Base-by-base conservation (phyloP, 305 asterid genomes). In the Solanum chacoense region DNA sequence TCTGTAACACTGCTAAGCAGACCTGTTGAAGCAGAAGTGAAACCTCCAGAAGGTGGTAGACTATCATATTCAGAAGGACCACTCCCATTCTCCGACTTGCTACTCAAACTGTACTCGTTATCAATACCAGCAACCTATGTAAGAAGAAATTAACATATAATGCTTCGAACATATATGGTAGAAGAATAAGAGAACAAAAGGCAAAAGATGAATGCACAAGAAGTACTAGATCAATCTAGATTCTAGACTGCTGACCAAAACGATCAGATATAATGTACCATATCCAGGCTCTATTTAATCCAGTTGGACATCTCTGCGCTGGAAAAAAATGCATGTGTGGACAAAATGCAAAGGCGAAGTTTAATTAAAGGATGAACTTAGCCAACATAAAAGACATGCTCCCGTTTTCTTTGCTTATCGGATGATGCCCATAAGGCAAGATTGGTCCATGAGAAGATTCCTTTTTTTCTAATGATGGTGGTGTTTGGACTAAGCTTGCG, bases 41-140 rank as follows among this genome's bases (percentile, higher is more conserved):
- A 89, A 87, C 84, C 94, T 88, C 96, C 98, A 88, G 96, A 93
- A 73, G 94, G 87, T 84, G 90, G 89, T 80, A 94, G 95, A 59
- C 92, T 93, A 90, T 94, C 95, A 90, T 90, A 93, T 74, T 93
- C 98, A 90, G 95, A 93, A 77, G 90, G 32, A 89, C 75, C 87
- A 90, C 89, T 88, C 20, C 98, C 98, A 92, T 97, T 97, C 91
- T 94, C 99, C 69, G 92, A 90, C 93, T 92, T 94, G 90, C 92
- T 91, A 84, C 90, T 89, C 88, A 94, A 91, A 87, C 91, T 91
- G 88, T 94, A 94, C 90, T 93, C 98, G 65, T 92, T 29, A 90
- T 92, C 93, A 74, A 94, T 45, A 74, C 92, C 95, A 87, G 90
- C 89, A 87, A 89, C 91, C 99, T 96, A 93, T 91, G 89, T 73